Percentiles rank a stretch among this genome's conserved stretches.
Conservation (phyloP, 352 stramenopile species). For the Bremia lactucae region DNA sequence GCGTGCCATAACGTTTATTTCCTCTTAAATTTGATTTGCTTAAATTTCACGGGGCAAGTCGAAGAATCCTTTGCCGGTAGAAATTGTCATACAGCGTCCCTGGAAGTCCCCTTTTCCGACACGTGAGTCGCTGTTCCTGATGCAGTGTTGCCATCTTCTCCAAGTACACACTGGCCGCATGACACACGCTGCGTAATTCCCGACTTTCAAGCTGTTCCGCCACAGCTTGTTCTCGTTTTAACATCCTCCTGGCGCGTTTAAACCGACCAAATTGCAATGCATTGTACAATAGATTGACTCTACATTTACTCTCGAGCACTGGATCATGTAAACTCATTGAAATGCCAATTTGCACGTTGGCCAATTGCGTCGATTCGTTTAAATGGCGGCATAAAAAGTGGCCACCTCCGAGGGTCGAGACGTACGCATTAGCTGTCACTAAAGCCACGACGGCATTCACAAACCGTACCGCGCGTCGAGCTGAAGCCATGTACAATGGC, state of each 20-base stretch:
- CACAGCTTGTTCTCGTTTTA: slow-evolving; percentile 35
- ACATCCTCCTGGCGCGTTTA: slow-evolving; percentile 35
- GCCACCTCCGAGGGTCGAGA: slow-evolving; percentile 70
- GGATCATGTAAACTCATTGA: slow-evolving; percentile 62
- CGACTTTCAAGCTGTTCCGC: slow-evolving; percentile 36
- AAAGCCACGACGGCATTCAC: slow-evolving; percentile 61
- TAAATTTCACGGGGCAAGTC: slow-evolving; percentile 33
- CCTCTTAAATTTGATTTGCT: neutral
- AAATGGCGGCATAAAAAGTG: slow-evolving; percentile 74
- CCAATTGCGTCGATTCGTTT: slow-evolving; percentile 57
- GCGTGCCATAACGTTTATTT: too few species aligned
- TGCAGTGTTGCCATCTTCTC: slow-evolving; percentile 57
- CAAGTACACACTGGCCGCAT: slow-evolving; percentile 55
- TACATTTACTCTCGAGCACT: slow-evolving; percentile 71
- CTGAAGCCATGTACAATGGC: slow-evolving; percentile 49
- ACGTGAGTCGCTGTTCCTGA: slow-evolving; percentile 29
- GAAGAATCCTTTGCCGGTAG: slow-evolving; percentile 69
- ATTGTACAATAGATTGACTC: slow-evolving; percentile 74
- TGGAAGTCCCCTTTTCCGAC: slow-evolving; percentile 16
- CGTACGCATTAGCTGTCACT: slow-evolving; percentile 75
- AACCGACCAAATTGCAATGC: slow-evolving; percentile 63
- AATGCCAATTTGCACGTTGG: slow-evolving; percentile 70
- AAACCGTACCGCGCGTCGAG: slow-evolving; percentile 50
- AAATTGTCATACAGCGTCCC: slow-evolving; percentile 57
- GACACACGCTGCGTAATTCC: slow-evolving; percentile 49